Evolutionary conservation across 2,329 filamentous ascomycete genomes (phyloP).

Genomic region (Thermoascus crustaceus): DNA sequence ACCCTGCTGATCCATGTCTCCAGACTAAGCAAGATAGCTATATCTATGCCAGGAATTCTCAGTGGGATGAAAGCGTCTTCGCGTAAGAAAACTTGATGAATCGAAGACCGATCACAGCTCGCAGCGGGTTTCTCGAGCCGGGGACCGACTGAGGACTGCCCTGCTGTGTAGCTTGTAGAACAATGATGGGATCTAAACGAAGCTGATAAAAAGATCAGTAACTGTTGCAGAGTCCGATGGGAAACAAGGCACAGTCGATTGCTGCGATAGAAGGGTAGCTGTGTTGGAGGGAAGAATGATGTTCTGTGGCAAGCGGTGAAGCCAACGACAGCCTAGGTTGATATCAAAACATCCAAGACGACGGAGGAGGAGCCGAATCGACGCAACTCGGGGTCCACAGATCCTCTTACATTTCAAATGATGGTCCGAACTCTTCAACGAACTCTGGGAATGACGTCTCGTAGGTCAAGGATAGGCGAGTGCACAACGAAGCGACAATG

Average conservation of each 20-base stretch:
- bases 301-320: too few relatives aligned
- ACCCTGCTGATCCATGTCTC: constrained; percentile 59
- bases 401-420: constrained; percentile 5
- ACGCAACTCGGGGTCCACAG: background rate
- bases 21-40: constrained; percentile 12
- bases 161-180: constrained; percentile 1
- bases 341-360: background rate
- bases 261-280: too few relatives aligned
- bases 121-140: constrained; percentile 18
- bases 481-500: constrained; percentile 4
- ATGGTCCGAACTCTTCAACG: constrained; percentile 3
- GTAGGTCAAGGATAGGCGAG: constrained; percentile 5
- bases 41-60: background rate
- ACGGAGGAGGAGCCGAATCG: background rate
- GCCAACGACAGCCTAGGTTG: background rate
- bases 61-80: constrained; percentile 4
- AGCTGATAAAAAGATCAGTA: too few relatives aligned
- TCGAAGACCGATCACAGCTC: constrained; percentile 17
- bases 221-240: too few relatives aligned
- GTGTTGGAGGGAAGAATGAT: too few relatives aligned
- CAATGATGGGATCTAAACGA: constrained; percentile 5
- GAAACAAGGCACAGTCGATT: too few relatives aligned
- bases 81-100: constrained; percentile 15
- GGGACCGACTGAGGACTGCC: constrained; percentile 17
- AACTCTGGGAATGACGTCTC: constrained; percentile 9